Evolutionary conservation across 257 asterid species (phyloP).

Genomic region (Echium plantagineum): DNA sequence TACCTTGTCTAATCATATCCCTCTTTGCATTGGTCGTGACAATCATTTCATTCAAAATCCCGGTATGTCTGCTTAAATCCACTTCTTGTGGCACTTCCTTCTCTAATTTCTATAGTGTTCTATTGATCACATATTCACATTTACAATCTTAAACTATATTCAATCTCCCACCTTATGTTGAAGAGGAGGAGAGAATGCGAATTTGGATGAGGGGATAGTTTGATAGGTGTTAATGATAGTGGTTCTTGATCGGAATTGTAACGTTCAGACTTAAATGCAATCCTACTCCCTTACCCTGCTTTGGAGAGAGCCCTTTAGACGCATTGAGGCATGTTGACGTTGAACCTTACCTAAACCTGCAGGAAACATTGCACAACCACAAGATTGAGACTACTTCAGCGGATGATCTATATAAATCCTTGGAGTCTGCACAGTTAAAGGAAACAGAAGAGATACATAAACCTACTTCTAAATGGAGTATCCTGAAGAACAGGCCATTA

Average conservation of each 20-base stretch:
- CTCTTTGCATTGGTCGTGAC: conserved; percentile 36
- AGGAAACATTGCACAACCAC: conserved; percentile 78
- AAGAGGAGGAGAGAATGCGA: too few relatives aligned
- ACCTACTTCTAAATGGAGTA: conserved; percentile 20
- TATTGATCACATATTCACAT: too few relatives aligned
- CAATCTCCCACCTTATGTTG: too few relatives aligned
- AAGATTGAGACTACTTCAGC: conserved; percentile 10
- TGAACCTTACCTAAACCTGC: conserved; percentile 8
- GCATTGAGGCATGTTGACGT: too few relatives aligned
- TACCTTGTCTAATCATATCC: conserved; percentile 63
- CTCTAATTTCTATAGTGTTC: background rate
- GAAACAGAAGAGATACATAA: conserved; percentile 14
- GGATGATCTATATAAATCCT: conserved; percentile 14
- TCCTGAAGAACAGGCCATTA: conserved; percentile 54
- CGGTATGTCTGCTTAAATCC: conserved; percentile 33
- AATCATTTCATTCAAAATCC: conserved; percentile 54
- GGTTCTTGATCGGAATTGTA: too few relatives aligned
- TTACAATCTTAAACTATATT: too few relatives aligned
- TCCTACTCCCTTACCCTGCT: too few relatives aligned
- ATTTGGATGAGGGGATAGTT: too few relatives aligned
- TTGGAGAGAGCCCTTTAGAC: too few relatives aligned
- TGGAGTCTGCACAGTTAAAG: conserved; percentile 20
- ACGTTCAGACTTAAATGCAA: too few relatives aligned
- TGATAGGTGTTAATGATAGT: too few relatives aligned
- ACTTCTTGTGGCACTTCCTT: background rate